phyloP scores from a whole-genome alignment of 2,329 filamentous ascomycete species.

The Malbranchea zuffiana region DNA sequence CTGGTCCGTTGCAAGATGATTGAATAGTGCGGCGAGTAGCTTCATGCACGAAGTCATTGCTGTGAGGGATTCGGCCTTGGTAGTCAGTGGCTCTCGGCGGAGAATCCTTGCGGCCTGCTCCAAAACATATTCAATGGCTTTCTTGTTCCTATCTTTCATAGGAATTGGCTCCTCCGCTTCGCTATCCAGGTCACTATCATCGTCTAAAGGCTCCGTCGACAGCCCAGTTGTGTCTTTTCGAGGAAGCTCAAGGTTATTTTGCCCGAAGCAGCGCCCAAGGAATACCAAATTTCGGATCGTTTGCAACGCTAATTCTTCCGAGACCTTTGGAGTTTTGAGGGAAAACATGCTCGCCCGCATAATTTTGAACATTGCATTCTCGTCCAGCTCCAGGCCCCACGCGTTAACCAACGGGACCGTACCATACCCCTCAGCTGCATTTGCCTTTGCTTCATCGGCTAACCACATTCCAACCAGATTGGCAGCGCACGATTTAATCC shows the following conservation, averaged over 20 bases:
- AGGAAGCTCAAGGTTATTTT: constrained; percentile 42
- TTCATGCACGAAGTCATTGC: constrained; percentile 67
- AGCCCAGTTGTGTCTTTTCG: constrained; percentile 32
- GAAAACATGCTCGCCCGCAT: constrained; percentile 47
- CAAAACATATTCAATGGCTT: constrained; percentile 63
- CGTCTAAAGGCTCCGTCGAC: constrained; percentile 31
- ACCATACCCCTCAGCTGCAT: constrained; percentile 42
- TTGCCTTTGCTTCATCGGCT: constrained; percentile 61
- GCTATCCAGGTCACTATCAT: constrained; percentile 33
- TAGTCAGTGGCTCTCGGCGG: constrained; percentile 60
- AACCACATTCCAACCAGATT: constrained; percentile 68
- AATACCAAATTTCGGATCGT: constrained; percentile 74
- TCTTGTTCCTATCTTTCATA: constrained; percentile 37
- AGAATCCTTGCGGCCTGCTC: constrained; percentile 67
- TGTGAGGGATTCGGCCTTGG: constrained; percentile 50
- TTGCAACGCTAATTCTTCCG: constrained; percentile 66
- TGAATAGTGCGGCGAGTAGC: constrained; percentile 59
- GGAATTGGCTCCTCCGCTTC: constrained; percentile 36
- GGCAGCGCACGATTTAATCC: constrained; percentile 66
- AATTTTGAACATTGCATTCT: constrained; percentile 51
- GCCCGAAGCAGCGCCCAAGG: constrained; percentile 55
- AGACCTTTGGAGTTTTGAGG: constrained; percentile 53
- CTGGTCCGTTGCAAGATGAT: constrained; percentile 47
- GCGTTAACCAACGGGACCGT: constrained; percentile 56
- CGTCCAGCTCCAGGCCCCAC: constrained; percentile 56